phyloP scores from a whole-genome alignment of 2,329 filamentous ascomycete genomes.

The Pseudogymnoascus sp. region DNA sequence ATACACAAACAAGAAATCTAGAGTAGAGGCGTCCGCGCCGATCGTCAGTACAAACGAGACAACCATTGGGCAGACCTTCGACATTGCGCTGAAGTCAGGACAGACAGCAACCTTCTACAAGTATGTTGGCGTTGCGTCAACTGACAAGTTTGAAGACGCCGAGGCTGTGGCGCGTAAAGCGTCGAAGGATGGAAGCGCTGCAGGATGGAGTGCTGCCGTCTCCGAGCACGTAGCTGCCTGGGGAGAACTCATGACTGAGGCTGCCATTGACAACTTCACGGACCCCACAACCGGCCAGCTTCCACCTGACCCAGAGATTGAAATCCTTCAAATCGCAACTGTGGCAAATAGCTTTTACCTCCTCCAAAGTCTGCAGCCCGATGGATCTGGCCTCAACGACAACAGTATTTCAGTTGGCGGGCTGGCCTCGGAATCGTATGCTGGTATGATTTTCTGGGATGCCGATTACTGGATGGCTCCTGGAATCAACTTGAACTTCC shows the following conservation, averaged over 20 bases:
- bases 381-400: conserved; percentile 47
- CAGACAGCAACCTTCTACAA: conserved; percentile 51
- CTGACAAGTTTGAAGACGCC: conserved; percentile 56
- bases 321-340: conserved; percentile 39
- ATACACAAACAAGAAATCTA: conserved; percentile 30
- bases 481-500: conserved; percentile 54
- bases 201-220: conserved; percentile 48
- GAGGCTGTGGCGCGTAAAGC: conserved; percentile 46
- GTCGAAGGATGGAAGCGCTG: conserved; percentile 38
- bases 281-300: conserved; percentile 47
- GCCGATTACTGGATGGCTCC: conserved; percentile 37
- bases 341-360: conserved; percentile 49
- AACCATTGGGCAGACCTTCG: conserved; percentile 54
- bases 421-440: conserved; percentile 58
- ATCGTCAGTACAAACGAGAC: conserved; percentile 49
- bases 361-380: conserved; percentile 38
- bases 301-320: conserved; percentile 44
- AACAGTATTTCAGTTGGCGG: conserved; percentile 62
- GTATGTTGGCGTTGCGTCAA: conserved; percentile 59
- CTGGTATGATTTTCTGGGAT: conserved; percentile 40
- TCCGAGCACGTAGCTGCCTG: conserved; percentile 52
- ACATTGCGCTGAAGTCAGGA: conserved; percentile 43
- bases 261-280: conserved; percentile 55
- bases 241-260: conserved; percentile 48
- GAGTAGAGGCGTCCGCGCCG: conserved; percentile 21